Evolutionary conservation across 202 grass and related monocot genomes (phyloP).

Genomic region (Zoysia matrella): DNA sequence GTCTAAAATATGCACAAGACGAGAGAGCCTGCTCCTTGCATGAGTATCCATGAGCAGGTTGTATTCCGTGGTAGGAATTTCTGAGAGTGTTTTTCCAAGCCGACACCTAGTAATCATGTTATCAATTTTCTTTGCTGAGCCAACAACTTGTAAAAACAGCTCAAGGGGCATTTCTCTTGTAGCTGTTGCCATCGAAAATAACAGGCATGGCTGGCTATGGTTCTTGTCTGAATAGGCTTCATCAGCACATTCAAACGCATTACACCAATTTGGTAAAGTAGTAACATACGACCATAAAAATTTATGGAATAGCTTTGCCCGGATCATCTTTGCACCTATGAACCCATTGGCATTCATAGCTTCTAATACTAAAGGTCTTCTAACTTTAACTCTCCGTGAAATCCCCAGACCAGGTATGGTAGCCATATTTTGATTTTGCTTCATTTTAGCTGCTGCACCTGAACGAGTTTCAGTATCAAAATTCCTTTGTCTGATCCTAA

Average conservation of each 20-base stretch:
- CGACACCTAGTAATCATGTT: conserved; percentile 71
- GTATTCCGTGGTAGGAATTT: conserved; percentile 75
- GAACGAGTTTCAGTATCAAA: conserved; percentile 74
- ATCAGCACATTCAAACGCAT: conserved; percentile 47
- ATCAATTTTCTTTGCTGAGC: conserved; percentile 88
- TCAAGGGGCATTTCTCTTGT: conserved; percentile 87
- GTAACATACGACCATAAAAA: conserved; percentile 83
- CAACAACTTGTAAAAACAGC: conserved; percentile 94
- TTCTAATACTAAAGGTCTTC: conserved; percentile 65
- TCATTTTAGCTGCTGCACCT: conserved; percentile 65
- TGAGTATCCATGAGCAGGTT: conserved; percentile 69
- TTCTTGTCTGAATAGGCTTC: conserved; percentile 47
- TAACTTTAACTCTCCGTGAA: conserved; percentile 56
- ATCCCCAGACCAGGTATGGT: conserved; percentile 54
- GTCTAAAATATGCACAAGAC: conserved; percentile 79
- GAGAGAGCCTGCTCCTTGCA: conserved; percentile 75
- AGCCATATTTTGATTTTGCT: conserved; percentile 56
- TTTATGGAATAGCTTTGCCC: conserved; percentile 87
- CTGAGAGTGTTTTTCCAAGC: conserved; percentile 79
- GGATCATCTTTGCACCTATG: conserved; percentile 84
- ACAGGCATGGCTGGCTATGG: conserved; percentile 51
- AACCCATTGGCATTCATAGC: conserved; percentile 93
- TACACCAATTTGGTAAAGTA: conserved; percentile 59
- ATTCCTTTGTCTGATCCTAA: conserved; percentile 73
- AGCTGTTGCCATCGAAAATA: conserved; percentile 84